Conservation (phyloP, 228 moss, liverwort and hornwort species). For the Sphagnum magellanicum region DNA sequence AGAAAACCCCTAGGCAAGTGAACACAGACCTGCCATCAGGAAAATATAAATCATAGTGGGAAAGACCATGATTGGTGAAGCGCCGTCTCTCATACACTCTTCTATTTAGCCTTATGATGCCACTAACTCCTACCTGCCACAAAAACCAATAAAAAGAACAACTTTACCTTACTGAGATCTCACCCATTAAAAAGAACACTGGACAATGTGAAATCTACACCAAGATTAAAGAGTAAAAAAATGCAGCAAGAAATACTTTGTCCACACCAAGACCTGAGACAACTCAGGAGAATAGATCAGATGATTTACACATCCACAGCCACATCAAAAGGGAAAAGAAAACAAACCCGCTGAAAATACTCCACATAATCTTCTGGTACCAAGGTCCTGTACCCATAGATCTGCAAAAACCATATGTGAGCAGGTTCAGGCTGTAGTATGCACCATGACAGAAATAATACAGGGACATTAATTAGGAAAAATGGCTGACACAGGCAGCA, state of each 20-base stretch:
- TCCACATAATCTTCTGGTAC: conserved; percentile 97
- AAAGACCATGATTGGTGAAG: conserved; percentile 81
- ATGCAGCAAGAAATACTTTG: too few species aligned
- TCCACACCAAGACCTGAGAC: too few species aligned
- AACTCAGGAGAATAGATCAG: too few species aligned
- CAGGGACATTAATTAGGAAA: too few species aligned
- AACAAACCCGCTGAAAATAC: conserved; percentile 93
- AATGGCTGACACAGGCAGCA: too few species aligned
- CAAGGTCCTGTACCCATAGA: conserved; percentile 86
- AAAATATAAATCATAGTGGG: conserved; percentile 91
- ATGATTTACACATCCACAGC: too few species aligned
- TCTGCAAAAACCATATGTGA: conserved; percentile 43
- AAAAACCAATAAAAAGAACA: not conserved
- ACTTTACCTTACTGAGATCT: not conserved
- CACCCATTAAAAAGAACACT: not conserved
- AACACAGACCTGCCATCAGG: conserved; percentile 85
- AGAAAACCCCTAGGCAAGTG: not conserved
- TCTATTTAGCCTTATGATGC: conserved; percentile 79
- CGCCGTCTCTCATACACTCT: conserved; percentile 88
- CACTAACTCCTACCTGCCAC: conserved; percentile 81
- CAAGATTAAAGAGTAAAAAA: too few species aligned
- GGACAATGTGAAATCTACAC: not conserved
- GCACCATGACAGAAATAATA: too few species aligned
- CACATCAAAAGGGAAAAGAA: conserved; percentile 9
- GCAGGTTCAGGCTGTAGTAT: not conserved